phyloP scores from a whole-genome alignment of 495 filamentous ascomycete genomes.

The Glonium stellatum region DNA sequence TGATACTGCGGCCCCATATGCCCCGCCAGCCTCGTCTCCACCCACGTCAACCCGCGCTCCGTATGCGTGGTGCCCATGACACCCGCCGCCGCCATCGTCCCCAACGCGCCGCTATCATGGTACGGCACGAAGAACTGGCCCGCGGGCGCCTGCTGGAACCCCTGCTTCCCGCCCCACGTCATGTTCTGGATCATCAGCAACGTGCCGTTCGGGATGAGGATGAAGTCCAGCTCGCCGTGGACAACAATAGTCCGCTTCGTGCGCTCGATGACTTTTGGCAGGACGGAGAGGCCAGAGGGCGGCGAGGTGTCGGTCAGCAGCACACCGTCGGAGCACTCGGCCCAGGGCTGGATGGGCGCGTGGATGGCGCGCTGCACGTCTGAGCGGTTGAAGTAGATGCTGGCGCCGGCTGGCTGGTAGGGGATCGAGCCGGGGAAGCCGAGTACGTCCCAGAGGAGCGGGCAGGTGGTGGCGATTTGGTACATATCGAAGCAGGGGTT shows the following conservation, averaged over 20 bases:
- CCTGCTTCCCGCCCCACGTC: slow-evolving; percentile 69
- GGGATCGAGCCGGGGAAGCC: slow-evolving; percentile 41
- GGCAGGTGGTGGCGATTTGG: slow-evolving; percentile 45
- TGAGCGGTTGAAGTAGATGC: slow-evolving; percentile 68
- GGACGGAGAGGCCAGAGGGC: slow-evolving; percentile 34
- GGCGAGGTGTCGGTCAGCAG: slow-evolving; percentile 28
- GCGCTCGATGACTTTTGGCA: slow-evolving; percentile 66
- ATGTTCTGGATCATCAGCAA: slow-evolving; percentile 74
- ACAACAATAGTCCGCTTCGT: slow-evolving; percentile 62
- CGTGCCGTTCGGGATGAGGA: slow-evolving; percentile 59
- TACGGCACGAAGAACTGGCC: slow-evolving; percentile 39
- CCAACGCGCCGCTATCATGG: slow-evolving; percentile 25
- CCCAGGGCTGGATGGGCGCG: slow-evolving; percentile 22
- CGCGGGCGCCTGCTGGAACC: slow-evolving; percentile 49
- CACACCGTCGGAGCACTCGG: slow-evolving; percentile 24
- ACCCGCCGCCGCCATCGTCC: slow-evolving; percentile 29
- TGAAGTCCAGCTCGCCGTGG: slow-evolving; percentile 58
- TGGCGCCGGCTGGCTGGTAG: slow-evolving; percentile 40
- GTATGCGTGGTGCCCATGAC: slow-evolving; percentile 34
- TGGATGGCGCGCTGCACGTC: slow-evolving; percentile 62
- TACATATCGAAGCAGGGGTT: slow-evolving; percentile 62
- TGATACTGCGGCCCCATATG: slow-evolving; percentile 38
- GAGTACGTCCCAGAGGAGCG: slow-evolving; percentile 44
- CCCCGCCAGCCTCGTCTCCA: slow-evolving; percentile 29
- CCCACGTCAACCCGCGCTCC: slow-evolving; percentile 37